Conservation (phyloP, 208 protist genomes). For the Leishmania tarentolae region DNA sequence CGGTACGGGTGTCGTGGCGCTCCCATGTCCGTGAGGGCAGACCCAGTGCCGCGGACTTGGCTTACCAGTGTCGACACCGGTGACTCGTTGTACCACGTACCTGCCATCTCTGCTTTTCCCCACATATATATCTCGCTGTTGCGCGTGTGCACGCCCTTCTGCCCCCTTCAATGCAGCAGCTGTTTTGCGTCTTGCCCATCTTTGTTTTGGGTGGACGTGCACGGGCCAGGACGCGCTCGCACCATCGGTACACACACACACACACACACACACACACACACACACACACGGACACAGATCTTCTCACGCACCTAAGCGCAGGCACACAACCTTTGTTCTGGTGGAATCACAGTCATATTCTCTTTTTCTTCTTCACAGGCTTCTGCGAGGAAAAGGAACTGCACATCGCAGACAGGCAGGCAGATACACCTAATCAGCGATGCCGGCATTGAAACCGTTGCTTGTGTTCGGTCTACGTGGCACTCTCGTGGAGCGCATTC, state of each 20-base stretch:
- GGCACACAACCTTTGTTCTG: neutral
- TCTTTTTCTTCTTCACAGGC: neutral
- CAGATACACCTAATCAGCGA: neutral
- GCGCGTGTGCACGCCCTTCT: neutral
- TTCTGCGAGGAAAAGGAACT: neutral
- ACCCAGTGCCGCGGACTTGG: neutral
- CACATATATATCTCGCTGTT: neutral
- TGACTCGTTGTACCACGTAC: neutral
- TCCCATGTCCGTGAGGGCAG: too few relatives aligned
- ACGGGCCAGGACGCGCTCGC: neutral
- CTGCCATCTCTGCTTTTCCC: neutral
- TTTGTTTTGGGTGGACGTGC: neutral
- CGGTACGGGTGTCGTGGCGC: too few relatives aligned
- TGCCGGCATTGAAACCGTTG: conserved; percentile 60
- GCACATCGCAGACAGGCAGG: neutral
- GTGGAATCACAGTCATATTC: neutral
- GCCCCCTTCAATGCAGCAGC: neutral
- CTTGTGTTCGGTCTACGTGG: conserved; percentile 86
- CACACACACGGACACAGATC: neutral
- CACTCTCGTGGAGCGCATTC: conserved; percentile 85
- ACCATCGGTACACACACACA: neutral
- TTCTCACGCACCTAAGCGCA: neutral
- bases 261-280: too few relatives aligned
- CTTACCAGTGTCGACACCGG: neutral
- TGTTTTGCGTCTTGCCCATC: neutral